Conservation (phyloP, 441 rosid genomes). For the Populus hybrid region DNA sequence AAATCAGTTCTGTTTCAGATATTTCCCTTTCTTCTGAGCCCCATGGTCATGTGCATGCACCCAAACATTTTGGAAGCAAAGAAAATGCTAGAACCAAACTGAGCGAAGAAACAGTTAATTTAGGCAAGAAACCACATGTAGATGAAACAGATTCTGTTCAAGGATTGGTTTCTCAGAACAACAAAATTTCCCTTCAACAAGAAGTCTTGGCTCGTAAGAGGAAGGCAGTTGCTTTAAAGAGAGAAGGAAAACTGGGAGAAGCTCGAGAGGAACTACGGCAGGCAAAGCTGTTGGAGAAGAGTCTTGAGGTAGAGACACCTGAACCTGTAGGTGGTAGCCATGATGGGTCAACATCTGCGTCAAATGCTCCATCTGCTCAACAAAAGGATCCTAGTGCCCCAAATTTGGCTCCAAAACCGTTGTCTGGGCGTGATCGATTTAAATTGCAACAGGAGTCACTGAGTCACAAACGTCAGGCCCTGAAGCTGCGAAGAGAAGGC, state of each 20-base stretch:
- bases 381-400: constrained; percentile 42
- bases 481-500: constrained; percentile 90
- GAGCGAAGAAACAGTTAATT: constrained; percentile 22
- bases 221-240: constrained; percentile 74
- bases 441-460: constrained; percentile 92
- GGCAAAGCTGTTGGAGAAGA: constrained; percentile 83
- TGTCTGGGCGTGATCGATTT: constrained; percentile 81
- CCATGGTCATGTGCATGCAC: constrained; percentile 9
- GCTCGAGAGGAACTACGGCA: constrained; percentile 77
- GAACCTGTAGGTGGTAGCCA: constrained; percentile 24
- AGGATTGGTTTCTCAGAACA: constrained; percentile 32
- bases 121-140: constrained; percentile 21
- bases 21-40: constrained; percentile 16
- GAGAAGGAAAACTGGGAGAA: constrained; percentile 73
- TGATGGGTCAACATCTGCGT: constrained; percentile 19
- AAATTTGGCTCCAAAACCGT: constrained; percentile 46
- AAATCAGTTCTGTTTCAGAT: constrained; percentile 18
- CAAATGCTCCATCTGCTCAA: constrained; percentile 23
- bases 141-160: constrained; percentile 31
- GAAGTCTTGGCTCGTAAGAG: constrained; percentile 67
- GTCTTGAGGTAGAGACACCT: constrained; percentile 37
- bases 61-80: constrained; percentile 9
- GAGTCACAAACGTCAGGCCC: constrained; percentile 82
- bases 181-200: constrained; percentile 38
- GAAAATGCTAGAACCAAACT: constrained; percentile 19